Evolutionary conservation across 2,329 filamentous ascomycete genomes (phyloP).

Genomic region (Penicillium frequentans): DNA sequence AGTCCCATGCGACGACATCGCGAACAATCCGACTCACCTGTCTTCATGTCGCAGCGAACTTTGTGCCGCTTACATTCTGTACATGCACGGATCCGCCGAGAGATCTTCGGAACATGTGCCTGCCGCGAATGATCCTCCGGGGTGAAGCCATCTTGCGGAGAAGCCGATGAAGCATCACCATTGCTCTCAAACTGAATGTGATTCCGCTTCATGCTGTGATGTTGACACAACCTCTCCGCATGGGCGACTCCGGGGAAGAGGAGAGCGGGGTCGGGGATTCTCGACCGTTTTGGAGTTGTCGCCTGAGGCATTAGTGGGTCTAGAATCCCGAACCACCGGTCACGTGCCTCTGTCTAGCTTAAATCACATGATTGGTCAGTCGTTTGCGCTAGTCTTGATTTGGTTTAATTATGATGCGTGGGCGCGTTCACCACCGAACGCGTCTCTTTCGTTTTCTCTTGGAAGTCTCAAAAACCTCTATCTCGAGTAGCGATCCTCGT

Average conservation of each 20-base stretch:
- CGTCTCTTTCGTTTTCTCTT: slow-evolving; percentile 7
- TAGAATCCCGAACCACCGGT: not conserved
- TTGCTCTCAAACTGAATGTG: slow-evolving; percentile 39
- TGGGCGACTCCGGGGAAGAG: slow-evolving; percentile 21
- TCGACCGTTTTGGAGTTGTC: slow-evolving; percentile 11
- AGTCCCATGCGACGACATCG: slow-evolving; percentile 52
- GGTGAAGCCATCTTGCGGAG: slow-evolving; percentile 28
- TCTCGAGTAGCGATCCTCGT: not conserved
- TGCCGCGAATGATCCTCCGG: slow-evolving; percentile 31
- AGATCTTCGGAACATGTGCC: slow-evolving; percentile 42
- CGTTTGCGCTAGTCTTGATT: slow-evolving; percentile 9
- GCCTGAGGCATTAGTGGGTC: slow-evolving; percentile 19
- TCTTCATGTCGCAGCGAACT: slow-evolving; percentile 56
- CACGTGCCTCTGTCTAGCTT: not conserved
- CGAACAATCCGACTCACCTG: slow-evolving; percentile 50
- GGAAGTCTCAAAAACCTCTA: not conserved
- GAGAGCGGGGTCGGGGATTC: slow-evolving; percentile 22
- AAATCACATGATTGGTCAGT: slow-evolving; percentile 20
- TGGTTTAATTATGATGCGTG: slow-evolving; percentile 19
- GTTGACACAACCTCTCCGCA: slow-evolving; percentile 24
- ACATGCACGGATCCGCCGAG: slow-evolving; percentile 50
- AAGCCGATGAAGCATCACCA: slow-evolving; percentile 36
- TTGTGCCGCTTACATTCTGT: slow-evolving; percentile 57
- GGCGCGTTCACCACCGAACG: slow-evolving; percentile 14
- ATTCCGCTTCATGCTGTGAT: slow-evolving; percentile 38